A percentile compares a stretch with the other conserved stretches of the same genome.
These are phyloP conservation scores for Talaromyces borbonicus DNA, from an alignment of 495 filamentous ascomycete genomes.

Conservation along the genomic window DNA sequence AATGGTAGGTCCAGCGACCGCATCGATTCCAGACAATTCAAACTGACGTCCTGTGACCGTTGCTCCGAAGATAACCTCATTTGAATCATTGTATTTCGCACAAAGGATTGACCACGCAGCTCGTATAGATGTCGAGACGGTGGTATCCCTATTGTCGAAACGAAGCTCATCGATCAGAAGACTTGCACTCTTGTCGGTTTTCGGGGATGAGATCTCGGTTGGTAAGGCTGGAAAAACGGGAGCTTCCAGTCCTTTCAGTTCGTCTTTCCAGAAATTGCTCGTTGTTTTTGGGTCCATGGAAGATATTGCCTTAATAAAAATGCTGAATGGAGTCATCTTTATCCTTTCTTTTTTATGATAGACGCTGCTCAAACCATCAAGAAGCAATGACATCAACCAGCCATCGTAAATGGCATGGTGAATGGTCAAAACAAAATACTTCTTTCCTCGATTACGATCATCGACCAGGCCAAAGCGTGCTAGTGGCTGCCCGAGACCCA, in stretches of 20 bases:
- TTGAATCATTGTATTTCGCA: conserved; percentile 23
- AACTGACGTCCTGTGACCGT: conserved; percentile 27
- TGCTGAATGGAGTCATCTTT: conserved; percentile 10
- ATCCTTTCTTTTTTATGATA: neutral
- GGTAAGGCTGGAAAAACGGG: conserved; percentile 38
- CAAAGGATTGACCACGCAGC: conserved; percentile 42
- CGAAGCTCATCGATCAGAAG: neutral
- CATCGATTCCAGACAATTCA: conserved; percentile 17
- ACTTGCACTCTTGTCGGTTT: neutral
- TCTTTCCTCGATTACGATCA: neutral
- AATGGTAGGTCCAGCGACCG: conserved; percentile 29
- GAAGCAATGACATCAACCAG: conserved; percentile 10
- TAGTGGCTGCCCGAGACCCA: too few relatives aligned
- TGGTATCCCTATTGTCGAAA: neutral
- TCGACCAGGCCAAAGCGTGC: too few relatives aligned
- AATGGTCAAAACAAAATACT: conserved; percentile 13
- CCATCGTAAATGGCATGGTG: conserved; percentile 17
- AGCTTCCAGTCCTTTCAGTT: conserved; percentile 22
- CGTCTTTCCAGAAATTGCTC: conserved; percentile 18
- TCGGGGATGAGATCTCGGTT: conserved; percentile 28
- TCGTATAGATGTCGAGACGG: conserved; percentile 25
- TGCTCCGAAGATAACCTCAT: conserved; percentile 30
- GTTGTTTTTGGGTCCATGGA: conserved; percentile 5
- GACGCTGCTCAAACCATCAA: conserved; percentile 7
- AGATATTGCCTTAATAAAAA: conserved; percentile 15